Base-by-base conservation (phyloP, 768 basidiomycete species). In the Phaeotremella fagi region DNA sequence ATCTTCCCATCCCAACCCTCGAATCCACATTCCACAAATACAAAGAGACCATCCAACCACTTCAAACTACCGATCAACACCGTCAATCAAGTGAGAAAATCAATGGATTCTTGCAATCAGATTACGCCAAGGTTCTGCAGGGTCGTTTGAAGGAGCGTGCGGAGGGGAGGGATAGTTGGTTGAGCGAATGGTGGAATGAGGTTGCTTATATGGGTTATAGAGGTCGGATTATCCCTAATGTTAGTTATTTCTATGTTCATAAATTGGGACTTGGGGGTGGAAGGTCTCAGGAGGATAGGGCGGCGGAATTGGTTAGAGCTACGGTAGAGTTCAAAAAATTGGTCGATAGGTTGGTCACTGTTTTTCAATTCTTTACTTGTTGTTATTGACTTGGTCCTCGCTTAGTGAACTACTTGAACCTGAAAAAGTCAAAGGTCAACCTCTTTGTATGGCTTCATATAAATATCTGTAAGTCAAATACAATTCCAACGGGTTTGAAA, bases 131-230 rank as follows among this genome's bases (percentile, higher is more conserved):
- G 15, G 81, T 83, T 51, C 80, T 98, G 12, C 94, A 98, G 76
- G 73, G 77, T 29, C 80, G 95, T 2, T 79, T 98, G 28, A 79
- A 88, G 68, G 79, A 81, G 20, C 82, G 91, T 1, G 90, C 90
- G 16, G 54, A 82, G 23, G 69, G 59, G 15, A 80, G 77, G 41
- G 78, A 79, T 31, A 91, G 81, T 77, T 99, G 95, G 95, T 79
- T 99, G n/a, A 81, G 82, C 43, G 90, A 94, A 47, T 99, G 95
- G 95, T 99, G 94, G 94, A 92, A 98, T 75, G 89, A 95, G 29
- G 82, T 74, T 3, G 92, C 92, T 0, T 97, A 95, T 67, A 79
- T 91, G 63, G 80, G 82, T 3, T 97, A 91, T 71, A 78, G 91
- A 48, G 92, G 94, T 64, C 84, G 91, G 1, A 88, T 95, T 44